Base-by-base conservation (phyloP, 257 asterid species). In the Solanum chiquidenum region DNA sequence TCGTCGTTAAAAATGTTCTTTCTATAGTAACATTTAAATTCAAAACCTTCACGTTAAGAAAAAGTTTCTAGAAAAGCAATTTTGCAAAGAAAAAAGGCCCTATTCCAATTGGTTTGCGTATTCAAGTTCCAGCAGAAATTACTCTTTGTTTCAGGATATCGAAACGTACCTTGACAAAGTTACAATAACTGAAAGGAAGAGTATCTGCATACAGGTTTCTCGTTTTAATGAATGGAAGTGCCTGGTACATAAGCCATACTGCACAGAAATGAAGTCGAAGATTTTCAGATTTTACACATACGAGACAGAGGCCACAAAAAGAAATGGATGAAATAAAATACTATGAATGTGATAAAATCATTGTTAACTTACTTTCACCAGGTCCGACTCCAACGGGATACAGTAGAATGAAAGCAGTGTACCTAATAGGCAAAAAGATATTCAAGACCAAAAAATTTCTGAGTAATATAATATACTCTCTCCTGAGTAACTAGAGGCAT, bases 201-300 rank as follows among this genome's bases (percentile, higher is more conserved):
- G 88, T 88, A 84, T 95, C 94, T 10, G 92, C 94, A 49, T 95
- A 95, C n/a, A 95, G 90, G 73, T 93, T 94, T 84, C 91, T 88
- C 91, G 87, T 90, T 93, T 92, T 92, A 88, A 97, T 93, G 85
- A 89, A 87, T 3, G 98, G 98, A 89, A 97, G 98, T 33, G 98
- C 97, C 93, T 93, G 92, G 88, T 95, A 95, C 98, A 97, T 94
- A 87, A 94, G 94, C 98, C 98, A 97, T 92, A 97, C 99, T 97
- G 88, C 91, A 91, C 8, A 49, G 35, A 66, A 89, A 44, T 29
- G 77, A 46, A 66, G 18, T 52, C 23, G 38, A 79, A 85, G 21
- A 73, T 27, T 37, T 7, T 62, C 69, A 77, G 16, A 68, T 33
- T 66, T 83, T 25, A 68, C 27, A 38, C 20, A 33, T 18, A 55